Conservation (phyloP, 441 rosid species). For the Rhodomyrtus psidioides region DNA sequence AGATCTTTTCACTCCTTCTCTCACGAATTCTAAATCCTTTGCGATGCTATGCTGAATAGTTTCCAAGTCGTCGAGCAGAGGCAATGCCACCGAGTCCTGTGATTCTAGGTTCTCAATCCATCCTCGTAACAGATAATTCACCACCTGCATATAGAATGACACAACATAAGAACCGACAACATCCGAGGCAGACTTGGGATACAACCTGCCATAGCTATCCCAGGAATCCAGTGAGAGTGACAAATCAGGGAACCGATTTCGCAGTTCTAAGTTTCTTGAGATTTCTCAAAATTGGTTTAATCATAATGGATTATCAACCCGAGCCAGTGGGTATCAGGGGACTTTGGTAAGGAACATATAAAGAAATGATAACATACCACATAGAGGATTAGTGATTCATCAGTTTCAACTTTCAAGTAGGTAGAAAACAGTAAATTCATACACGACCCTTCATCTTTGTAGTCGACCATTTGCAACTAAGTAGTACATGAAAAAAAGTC, state of each 20-base stretch:
- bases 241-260: not conserved
- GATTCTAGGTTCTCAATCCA: slow-evolving; percentile 79
- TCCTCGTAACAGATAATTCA: slow-evolving; percentile 71
- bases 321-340: not conserved
- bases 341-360: not conserved
- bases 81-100: slow-evolving; percentile 40
- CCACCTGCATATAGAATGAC: slow-evolving; percentile 37
- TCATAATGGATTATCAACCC: not conserved
- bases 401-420: not conserved
- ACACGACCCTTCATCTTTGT: not conserved
- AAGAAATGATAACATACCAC: not conserved
- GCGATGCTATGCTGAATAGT: slow-evolving; percentile 17
- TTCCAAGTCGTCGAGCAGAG: slow-evolving; percentile 41
- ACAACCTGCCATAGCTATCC: not conserved
- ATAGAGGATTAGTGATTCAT: not conserved
- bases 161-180: not conserved
- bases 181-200: not conserved
- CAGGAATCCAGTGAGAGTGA: not conserved
- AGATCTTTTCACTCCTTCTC: slow-evolving; percentile 50
- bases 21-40: slow-evolving; percentile 51
- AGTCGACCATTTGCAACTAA: not conserved
- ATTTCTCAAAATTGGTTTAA: not conserved
- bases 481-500: not conserved
- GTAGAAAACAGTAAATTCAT: not conserved
- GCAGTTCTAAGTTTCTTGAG: not conserved